Evolutionary conservation across 345 rosid species (phyloP).

Genomic region (Euphorbia peplus): DNA sequence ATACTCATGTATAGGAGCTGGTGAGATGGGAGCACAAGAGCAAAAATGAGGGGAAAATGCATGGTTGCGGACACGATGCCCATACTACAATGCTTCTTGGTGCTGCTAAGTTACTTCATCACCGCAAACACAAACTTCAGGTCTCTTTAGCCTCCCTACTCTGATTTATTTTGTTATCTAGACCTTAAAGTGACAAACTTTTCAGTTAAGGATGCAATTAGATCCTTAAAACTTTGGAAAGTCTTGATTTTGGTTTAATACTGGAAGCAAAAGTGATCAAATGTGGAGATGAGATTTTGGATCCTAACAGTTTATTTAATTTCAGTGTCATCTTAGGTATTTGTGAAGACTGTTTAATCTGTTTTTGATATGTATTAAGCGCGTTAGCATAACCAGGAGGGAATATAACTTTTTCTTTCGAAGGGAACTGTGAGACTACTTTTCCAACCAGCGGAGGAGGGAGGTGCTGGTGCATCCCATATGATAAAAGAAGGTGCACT

Average conservation of each 20-base stretch:
- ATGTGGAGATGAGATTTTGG: no score
- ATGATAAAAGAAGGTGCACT: conserved; percentile 87
- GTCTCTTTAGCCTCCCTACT: conserved; percentile 48
- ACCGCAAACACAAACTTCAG: conserved; percentile 56
- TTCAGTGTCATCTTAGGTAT: neutral
- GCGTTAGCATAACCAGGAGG: neutral
- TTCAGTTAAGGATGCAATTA: no score
- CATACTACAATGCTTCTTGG: conserved; percentile 91
- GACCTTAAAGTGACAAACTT: no score
- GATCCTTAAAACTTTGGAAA: no score
- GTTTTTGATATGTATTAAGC: no score
- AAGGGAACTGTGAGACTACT: conserved; percentile 88
- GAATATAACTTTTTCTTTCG: conserved; percentile 18
- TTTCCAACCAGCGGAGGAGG: conserved; percentile 94
- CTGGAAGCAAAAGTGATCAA: neutral
- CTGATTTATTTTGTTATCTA: no score
- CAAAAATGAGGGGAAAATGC: conserved; percentile 75
- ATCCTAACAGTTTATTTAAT: no score
- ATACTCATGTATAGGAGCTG: conserved; percentile 56
- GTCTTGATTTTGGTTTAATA: no score
- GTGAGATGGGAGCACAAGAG: conserved; percentile 89
- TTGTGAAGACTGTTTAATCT: neutral
- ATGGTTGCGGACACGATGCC: conserved; percentile 83
- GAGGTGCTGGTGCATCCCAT: conserved; percentile 79
- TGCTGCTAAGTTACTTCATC: conserved; percentile 79